Evolutionary conservation across 2,329 filamentous ascomycete genomes (phyloP), one percentile per base, ranked within the genome.

Genomic region (Pezicula neosporulosa): DNA sequence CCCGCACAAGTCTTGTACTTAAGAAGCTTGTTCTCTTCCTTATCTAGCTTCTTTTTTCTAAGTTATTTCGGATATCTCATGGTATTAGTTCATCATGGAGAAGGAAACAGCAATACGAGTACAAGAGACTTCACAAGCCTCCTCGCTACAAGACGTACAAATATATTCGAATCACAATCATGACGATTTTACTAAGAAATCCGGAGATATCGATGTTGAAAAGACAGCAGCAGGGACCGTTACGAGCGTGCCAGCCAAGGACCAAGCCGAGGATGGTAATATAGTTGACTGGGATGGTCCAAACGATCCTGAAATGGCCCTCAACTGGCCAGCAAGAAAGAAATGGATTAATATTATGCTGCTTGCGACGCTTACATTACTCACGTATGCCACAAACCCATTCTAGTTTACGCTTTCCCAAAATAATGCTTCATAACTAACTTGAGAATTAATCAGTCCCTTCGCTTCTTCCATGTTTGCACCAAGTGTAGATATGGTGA

Each of bases 231-330:
- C 19, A 9, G 15, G 15, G 8, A 13, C 30, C 3, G 12, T 13
- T 33, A 33, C 3, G 9, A 10, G 30, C 3, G 37, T 39, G n/a
- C n/a, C 3, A 16, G 12, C 6, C 19, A 21, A 15, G 19, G n/a
- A 39, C 18, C n/a, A 39, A 10, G n/a, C 37, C 12, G 15, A 39
- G 8, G 37, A 39, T 39, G 37, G 1, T 16, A 50, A 56, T 47
- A 28, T 58, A 16, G 74, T 83, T 24, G 80, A 78, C 33, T 83
- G 81, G 80, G 78, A 83, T 3, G 63, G 71, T 30, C 75, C 77
- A 57, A 72, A 77, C 47, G 80, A 83, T 59, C 78, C 77, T 0
- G 66, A 67, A 2, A 77, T 80, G 64, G 80, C 80, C 1, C 71
- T 80, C 57, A 83, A 83, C 64, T 82, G 50, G 44, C 28, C 50